A percentile compares a stretch with the other conserved stretches of the same genome.
Evolutionary conservation across 2,329 filamentous ascomycete genomes (phyloP).

Genomic region (Mycosphaerella arachidis): DNA sequence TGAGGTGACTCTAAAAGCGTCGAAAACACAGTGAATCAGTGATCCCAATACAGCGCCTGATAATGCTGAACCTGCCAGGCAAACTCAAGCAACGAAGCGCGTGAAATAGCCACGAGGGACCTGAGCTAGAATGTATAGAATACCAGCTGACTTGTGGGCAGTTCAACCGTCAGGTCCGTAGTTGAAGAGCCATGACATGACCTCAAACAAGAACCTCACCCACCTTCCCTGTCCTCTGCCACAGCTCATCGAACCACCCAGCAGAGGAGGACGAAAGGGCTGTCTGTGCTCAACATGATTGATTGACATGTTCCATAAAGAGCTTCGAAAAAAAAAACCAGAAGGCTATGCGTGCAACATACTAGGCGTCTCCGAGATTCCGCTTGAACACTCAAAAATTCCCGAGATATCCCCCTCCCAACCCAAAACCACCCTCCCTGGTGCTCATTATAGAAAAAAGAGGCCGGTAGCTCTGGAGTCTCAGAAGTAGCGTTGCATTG

Average conservation of each 20-base stretch:
- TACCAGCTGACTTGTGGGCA: no score
- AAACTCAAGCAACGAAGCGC: no score
- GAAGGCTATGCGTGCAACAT: background rate
- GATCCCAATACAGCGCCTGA: no score
- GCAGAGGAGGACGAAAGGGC: background rate
- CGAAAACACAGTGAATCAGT: no score
- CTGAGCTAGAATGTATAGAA: no score
- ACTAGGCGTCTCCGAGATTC: background rate
- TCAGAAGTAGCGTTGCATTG: background rate
- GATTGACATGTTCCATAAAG: background rate
- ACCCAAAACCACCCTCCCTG: background rate
- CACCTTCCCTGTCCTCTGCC: background rate
- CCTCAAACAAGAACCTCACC: background rate
- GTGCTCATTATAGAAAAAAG: background rate
- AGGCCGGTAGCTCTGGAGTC: background rate
- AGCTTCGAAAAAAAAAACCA: background rate
- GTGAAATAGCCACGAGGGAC: no score
- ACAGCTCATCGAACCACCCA: background rate
- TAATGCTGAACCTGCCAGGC: no score
- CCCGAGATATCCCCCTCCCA: background rate
- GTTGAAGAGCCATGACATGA: background rate
- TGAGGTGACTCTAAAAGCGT: no score
- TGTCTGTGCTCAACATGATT: background rate
- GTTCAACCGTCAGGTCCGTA: no score
- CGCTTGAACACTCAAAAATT: background rate